Evolutionary conservation across 31 red algal genomes (phyloP).

Genomic region (Asparagopsis taxiformis): DNA sequence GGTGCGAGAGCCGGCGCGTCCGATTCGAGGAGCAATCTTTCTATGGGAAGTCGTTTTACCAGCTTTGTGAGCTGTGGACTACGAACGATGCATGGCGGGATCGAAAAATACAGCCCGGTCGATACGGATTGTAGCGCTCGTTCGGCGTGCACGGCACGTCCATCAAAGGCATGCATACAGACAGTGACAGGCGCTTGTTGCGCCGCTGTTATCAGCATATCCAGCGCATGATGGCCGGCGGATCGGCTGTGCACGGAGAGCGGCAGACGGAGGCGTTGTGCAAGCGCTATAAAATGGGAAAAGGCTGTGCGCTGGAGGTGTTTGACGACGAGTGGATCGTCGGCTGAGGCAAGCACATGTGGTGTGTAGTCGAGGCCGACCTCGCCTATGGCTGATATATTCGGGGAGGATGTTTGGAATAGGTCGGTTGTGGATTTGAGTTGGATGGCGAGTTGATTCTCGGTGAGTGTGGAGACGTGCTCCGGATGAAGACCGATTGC

Average conservation of each 20-base stretch:
- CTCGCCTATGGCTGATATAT: constrained; percentile 44
- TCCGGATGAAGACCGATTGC: constrained; percentile 51
- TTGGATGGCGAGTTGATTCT: neutral
- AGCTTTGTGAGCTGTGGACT: constrained; percentile 25
- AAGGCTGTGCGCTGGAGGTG: constrained; percentile 14
- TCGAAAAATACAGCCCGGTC: constrained; percentile 43
- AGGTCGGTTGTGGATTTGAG: neutral
- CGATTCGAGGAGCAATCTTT: constrained; percentile 46
- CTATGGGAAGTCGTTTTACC: constrained; percentile 42
- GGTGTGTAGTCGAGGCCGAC: constrained; percentile 64
- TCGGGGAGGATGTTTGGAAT: neutral
- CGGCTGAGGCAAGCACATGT: constrained; percentile 23
- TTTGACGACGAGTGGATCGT: neutral
- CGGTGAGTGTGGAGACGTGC: constrained; percentile 23
- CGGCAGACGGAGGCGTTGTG: constrained; percentile 20
- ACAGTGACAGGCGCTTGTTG: constrained; percentile 12
- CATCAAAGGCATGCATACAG: constrained; percentile 74
- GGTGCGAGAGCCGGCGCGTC: constrained; percentile 67
- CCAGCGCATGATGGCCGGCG: constrained; percentile 42
- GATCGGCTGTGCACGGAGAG: constrained; percentile 45
- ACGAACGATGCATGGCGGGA: constrained; percentile 51
- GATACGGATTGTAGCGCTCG: constrained; percentile 24
- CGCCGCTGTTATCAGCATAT: constrained; percentile 2
- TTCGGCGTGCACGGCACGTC: constrained; percentile 53
- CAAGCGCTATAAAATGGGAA: constrained; percentile 4